Evolutionary conservation across 371 early-diverging fungal species (phyloP), one percentile per base, ranked within the genome.

Genomic region (Mortierella sp.): DNA sequence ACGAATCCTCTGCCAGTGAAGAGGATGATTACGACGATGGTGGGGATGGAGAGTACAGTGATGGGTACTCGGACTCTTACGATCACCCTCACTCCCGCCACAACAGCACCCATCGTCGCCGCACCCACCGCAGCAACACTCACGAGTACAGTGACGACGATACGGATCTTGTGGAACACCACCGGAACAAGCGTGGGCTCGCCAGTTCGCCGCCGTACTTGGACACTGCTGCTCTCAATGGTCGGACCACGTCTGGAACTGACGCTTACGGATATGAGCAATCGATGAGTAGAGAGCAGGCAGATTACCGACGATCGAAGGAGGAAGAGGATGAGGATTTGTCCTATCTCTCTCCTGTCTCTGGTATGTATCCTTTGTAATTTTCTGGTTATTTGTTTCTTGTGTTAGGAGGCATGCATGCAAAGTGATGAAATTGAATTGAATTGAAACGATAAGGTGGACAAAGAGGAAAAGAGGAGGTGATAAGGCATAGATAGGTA

Each of bases 251-350:
- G 21, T 21, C 21, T 51, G 41, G 76, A 44, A 77, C 32, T 32
- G 58, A 58, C 29, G 12, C 5, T 29, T 58, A 27, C 14, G 58
- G 27, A 6, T 75, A 55, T 63, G 83, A 72, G 32, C 35, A 74
- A 27, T 12, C 60, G 5, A 5, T 32, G 51, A 51, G 27, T 8
- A 27, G 78, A 35, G 80, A 80, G 32, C 70, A 58, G 29, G 41
- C 55, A 5, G 84, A 83, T 35, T 76, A 75, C 32, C 74, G 79
- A 38, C 74, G 49, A 14, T 35, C 79, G 21, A 74, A 75, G 35
- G 75, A 79, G 0, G 84, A 80, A 49, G 80, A 80, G 44, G 65
- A 71, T 24, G 80, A 77, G 70, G 84, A 83, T 55, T 46, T 83
- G 41, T 75, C 80, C 21, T 72, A 75, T 70, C 77, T 83, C 41